phyloP scores from a whole-genome alignment of 768 basidiomycete species.

The Antrodiella citrinella region DNA sequence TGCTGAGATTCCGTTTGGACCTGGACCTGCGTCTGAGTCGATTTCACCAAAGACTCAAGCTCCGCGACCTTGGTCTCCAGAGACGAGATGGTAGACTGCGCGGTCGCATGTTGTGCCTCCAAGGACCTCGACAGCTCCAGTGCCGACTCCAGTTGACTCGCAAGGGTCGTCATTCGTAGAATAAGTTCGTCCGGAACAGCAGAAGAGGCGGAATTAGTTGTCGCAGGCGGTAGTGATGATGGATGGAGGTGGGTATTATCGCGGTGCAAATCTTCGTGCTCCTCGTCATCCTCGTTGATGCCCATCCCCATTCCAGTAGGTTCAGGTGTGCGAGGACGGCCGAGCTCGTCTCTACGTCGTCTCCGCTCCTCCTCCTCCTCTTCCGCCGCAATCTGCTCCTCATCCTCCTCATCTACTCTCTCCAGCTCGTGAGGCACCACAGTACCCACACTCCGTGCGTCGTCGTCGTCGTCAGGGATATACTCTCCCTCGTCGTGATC shows the following conservation, averaged over 20 bases:
- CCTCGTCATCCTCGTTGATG: conserved; percentile 36
- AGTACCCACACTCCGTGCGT: conserved; percentile 65
- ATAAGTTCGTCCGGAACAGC: conserved; percentile 49
- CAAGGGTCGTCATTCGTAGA: conserved; percentile 50
- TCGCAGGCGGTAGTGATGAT: conserved; percentile 5
- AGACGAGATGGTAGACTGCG: conserved; percentile 63
- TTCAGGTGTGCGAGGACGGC: conserved; percentile 75
- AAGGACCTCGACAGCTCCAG: conserved; percentile 64
- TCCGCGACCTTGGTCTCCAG: conserved; percentile 61
- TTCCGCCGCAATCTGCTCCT: conserved; percentile 38
- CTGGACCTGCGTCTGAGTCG: conserved; percentile 33
- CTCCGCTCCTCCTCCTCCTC: conserved; percentile 42
- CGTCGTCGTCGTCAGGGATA: conserved; percentile 33
- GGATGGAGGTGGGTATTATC: conserved; percentile 6
- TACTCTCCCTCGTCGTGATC: conserved; percentile 23
- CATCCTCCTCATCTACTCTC: conserved; percentile 69
- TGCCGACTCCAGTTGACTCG: conserved; percentile 69
- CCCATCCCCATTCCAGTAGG: conserved; percentile 53
- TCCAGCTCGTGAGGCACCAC: conserved; percentile 63
- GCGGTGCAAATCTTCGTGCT: conserved; percentile 14
- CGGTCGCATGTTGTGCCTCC: conserved; percentile 69
- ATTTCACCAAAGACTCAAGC: conserved; percentile 62
- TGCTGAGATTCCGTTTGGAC: conserved; percentile 27
- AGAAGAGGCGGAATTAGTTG: background rate
- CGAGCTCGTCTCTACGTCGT: conserved; percentile 43